Percentiles rank a stretch among this genome's conserved stretches.
These are phyloP conservation scores for Verbena officinalis DNA, from an alignment of 257 asterid species.

Conservation along the genomic window DNA sequence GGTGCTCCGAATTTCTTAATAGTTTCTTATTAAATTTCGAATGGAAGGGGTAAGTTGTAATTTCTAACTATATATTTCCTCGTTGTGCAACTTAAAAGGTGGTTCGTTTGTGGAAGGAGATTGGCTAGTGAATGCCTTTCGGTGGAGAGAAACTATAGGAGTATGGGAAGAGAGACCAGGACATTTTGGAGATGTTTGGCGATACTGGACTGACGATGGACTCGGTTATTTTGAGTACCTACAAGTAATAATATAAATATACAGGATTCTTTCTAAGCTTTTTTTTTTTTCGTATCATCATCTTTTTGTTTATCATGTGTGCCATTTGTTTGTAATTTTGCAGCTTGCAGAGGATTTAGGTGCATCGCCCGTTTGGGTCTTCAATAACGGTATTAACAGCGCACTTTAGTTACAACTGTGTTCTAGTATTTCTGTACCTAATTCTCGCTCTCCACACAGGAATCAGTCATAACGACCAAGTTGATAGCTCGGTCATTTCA, in stretches of 20 bases:
- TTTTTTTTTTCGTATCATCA: too few species aligned
- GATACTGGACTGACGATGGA: constrained; percentile 98
- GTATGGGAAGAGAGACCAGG: constrained; percentile 95
- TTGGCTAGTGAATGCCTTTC: constrained; percentile 72
- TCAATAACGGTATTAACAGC: constrained; percentile 69
- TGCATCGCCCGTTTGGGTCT: constrained; percentile 89
- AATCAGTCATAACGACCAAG: constrained; percentile 82
- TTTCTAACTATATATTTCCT: background rate
- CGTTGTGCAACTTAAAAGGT: constrained; percentile 41
- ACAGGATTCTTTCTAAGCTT: constrained; percentile 3
- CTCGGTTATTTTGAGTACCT: constrained; percentile 84
- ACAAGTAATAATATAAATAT: constrained; percentile 49
- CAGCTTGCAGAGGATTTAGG: constrained; percentile 99
- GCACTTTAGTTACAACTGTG: background rate
- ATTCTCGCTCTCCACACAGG: constrained; percentile 43
- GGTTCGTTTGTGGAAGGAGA: constrained; percentile 95
- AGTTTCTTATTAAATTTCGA: too few species aligned
- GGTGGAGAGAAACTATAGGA: constrained; percentile 92
- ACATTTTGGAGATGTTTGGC: constrained; percentile 93
- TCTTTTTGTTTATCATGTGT: constrained; percentile 7
- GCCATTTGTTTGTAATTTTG: constrained; percentile 20
- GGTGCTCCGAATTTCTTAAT: too few species aligned
- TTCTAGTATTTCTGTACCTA: background rate
- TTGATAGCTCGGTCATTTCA: constrained; percentile 53
- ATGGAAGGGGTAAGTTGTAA: background rate